phyloP scores from a whole-genome alignment of 306 rosid species.

The Vigna nakashimae region DNA sequence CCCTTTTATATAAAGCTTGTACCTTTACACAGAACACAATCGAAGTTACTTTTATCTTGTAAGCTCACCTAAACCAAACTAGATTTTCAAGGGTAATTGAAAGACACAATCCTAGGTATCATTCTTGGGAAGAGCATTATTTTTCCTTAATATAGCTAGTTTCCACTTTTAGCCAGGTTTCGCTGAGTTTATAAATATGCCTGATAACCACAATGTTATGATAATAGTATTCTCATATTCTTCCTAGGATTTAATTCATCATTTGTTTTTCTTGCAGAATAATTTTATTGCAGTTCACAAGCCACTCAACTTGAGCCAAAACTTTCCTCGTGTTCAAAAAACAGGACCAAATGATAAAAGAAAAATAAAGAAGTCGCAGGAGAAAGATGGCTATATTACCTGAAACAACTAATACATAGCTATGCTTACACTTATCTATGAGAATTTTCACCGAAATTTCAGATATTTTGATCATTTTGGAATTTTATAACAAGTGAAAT shows the following conservation, averaged over 20 bases:
- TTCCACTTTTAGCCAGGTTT: constrained; percentile 10
- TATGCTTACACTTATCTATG: neutral
- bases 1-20: constrained; percentile 8
- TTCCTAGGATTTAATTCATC: constrained; percentile 1
- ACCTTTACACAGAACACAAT: neutral
- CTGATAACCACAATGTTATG: neutral
- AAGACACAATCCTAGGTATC: constrained; percentile 19
- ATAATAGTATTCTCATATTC: neutral
- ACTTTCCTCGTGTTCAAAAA: neutral
- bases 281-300: neutral
- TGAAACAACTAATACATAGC: constrained; percentile 5
- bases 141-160: constrained; percentile 13
- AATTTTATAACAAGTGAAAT: constrained; percentile 23
- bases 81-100: constrained; percentile 11
- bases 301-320: constrained; percentile 17
- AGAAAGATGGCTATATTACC: neutral
- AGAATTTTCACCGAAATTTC: neutral
- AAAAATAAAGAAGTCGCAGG: neutral
- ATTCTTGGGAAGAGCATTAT: neutral
- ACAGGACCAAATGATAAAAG: neutral
- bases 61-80: neutral
- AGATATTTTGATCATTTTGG: constrained; percentile 13
- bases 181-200: neutral
- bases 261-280: neutral
- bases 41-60: constrained; percentile 1